Evolutionary conservation across 371 early-diverging fungal genomes (phyloP).

Genomic region (Mortierella sp.): DNA sequence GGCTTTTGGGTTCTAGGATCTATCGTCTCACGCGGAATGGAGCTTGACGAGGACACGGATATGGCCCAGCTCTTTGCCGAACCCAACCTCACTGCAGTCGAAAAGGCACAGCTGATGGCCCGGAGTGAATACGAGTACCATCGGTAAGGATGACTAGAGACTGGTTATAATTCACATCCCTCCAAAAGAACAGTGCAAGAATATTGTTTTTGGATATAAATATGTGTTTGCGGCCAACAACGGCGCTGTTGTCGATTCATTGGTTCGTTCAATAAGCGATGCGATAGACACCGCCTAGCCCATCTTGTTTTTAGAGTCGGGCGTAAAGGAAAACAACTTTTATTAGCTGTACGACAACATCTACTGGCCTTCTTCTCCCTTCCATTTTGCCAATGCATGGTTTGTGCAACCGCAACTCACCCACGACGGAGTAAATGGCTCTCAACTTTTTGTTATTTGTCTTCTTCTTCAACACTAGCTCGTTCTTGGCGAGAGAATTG

Average conservation of each 20-base stretch:
- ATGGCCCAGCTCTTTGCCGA: constrained; percentile 47
- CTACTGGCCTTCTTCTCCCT: not conserved
- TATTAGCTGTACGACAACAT: constrained; percentile 24
- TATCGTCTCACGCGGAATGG: constrained; percentile 32
- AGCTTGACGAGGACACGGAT: constrained; percentile 50
- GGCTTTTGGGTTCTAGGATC: constrained; percentile 26
- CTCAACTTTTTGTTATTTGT: constrained; percentile 20
- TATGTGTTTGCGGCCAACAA: not conserved
- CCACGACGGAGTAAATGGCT: constrained; percentile 20
- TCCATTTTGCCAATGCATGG: constrained; percentile 6
- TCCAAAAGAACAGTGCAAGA: not conserved
- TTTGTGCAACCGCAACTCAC: constrained; percentile 8
- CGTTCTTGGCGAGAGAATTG: constrained; percentile 52
- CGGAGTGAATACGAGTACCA: constrained; percentile 50
- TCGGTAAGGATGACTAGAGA: constrained; percentile 32
- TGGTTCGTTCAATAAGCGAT: not conserved
- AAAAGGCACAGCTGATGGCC: constrained; percentile 37
- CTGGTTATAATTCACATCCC: not conserved
- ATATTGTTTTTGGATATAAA: not conserved
- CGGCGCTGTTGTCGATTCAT: not conserved
- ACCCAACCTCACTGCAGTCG: constrained; percentile 33
- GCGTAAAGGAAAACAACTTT: constrained; percentile 3
- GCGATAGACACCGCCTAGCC: not conserved
- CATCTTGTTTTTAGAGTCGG: constrained; percentile 1
- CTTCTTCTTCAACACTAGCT: constrained; percentile 16